phyloP scores from a whole-genome alignment of 2,329 filamentous ascomycete genomes.

The Sodiomyces alkalinus region DNA sequence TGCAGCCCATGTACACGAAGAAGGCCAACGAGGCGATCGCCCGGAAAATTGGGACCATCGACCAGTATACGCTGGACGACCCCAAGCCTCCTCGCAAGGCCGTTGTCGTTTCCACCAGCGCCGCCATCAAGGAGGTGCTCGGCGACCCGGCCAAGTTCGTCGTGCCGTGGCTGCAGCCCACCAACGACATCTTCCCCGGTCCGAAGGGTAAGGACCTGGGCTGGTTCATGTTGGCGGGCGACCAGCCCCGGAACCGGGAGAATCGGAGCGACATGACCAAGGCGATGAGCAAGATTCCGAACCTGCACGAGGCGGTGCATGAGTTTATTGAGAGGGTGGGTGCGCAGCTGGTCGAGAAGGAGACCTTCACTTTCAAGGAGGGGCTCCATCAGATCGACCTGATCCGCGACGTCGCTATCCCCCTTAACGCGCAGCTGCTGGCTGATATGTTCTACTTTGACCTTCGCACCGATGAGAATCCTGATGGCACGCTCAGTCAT shows the following conservation, averaged over 20 bases:
- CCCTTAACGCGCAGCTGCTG: conserved; percentile 38
- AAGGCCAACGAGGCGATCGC: conserved; percentile 23
- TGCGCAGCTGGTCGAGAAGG: conserved; percentile 22
- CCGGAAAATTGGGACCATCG: conserved; percentile 19
- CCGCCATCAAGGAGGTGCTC: conserved; percentile 17
- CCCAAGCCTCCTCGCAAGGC: conserved; percentile 18
- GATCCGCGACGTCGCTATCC: conserved; percentile 40
- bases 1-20: conserved; percentile 30
- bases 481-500: conserved; percentile 26
- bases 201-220: conserved; percentile 19
- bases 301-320: conserved; percentile 15
- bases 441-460: conserved; percentile 44
- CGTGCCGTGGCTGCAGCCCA: conserved; percentile 16
- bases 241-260: conserved; percentile 14
- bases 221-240: conserved; percentile 24
- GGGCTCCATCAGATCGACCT: conserved; percentile 25
- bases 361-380: conserved; percentile 19
- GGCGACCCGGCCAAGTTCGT: conserved; percentile 16
- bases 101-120: conserved; percentile 12
- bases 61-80: conserved; percentile 16
- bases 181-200: conserved; percentile 17
- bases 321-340: conserved; percentile 18
- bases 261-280: conserved; percentile 16
- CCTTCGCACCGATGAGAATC: conserved; percentile 36
- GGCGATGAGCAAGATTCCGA: conserved; percentile 18